Percentiles rank a stretch among this genome's conserved stretches.
phyloP scores from a whole-genome alignment of 2,329 filamentous ascomycete genomes.

The Monosporascus cannonballus region DNA sequence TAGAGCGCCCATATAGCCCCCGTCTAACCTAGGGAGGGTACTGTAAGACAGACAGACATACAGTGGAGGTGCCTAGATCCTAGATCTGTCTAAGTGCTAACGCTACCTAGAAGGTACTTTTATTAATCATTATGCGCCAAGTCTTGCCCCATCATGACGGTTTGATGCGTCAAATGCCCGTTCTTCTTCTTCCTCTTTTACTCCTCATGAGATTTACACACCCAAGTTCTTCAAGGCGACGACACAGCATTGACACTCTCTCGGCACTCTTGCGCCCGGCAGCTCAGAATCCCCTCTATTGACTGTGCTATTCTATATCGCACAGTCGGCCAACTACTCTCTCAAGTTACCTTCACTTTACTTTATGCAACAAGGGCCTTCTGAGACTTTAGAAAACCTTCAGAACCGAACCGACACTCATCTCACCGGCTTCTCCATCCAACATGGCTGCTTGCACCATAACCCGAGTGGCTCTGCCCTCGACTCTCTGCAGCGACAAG shows the following conservation, averaged over 20 bases:
- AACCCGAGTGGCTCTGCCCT: constrained; percentile 33
- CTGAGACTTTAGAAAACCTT: constrained; percentile 25
- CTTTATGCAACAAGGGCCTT: constrained; percentile 61
- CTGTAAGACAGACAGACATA: not conserved
- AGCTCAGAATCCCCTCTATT: constrained; percentile 2
- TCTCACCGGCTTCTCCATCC: constrained; percentile 30
- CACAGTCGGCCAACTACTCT: constrained; percentile 40
- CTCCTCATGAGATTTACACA: not conserved
- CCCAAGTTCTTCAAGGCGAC: not conserved
- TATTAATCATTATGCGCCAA: too few species aligned
- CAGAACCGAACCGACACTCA: constrained; percentile 26
- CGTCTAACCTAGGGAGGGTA: too few species aligned
- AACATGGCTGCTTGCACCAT: constrained; percentile 51
- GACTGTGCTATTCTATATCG: constrained; percentile 47
- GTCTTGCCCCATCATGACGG: not conserved
- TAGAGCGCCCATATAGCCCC: too few species aligned
- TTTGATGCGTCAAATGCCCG: not conserved
- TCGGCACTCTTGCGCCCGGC: not conserved
- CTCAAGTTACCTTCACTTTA: constrained; percentile 31
- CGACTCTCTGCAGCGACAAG: constrained; percentile 23
- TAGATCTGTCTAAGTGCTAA: not conserved
- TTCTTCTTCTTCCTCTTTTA: not conserved
- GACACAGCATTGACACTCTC: not conserved
- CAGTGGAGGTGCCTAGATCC: not conserved
- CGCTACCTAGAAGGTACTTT: not conserved